Evolutionary conservation across 306 rosid species (phyloP).

Genomic region (Cucurbita pepo): DNA sequence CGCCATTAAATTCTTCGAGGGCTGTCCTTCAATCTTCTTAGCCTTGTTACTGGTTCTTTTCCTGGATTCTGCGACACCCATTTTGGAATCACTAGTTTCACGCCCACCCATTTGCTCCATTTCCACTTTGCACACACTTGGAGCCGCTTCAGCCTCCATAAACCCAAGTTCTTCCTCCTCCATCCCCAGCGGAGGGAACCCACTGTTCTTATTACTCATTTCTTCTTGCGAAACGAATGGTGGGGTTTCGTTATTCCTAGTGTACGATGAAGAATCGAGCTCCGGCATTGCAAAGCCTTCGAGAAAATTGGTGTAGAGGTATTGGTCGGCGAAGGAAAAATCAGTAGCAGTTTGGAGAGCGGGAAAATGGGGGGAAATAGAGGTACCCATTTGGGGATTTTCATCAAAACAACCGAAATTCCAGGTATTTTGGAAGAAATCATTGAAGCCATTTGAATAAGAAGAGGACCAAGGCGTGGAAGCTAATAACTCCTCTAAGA

Average conservation of each 20-base stretch:
- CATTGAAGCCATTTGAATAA: conserved; percentile 38
- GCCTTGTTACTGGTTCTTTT: neutral
- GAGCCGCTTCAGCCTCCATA: conserved; percentile 19
- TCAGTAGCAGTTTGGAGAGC: conserved; percentile 25
- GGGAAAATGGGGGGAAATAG: conserved; percentile 34
- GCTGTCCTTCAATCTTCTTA: conserved; percentile 5
- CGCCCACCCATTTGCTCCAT: conserved; percentile 21
- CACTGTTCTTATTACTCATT: neutral
- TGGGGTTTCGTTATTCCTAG: conserved; percentile 21
- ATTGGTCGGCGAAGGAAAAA: conserved; percentile 24
- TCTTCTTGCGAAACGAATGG: conserved; percentile 39
- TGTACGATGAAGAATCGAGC: conserved; percentile 32
- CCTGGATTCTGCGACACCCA: neutral
- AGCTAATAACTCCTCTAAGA: conserved; percentile 56
- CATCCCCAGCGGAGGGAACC: conserved; percentile 31
- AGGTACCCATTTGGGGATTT: conserved; percentile 26
- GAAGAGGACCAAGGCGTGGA: neutral
- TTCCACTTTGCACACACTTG: conserved; percentile 38
- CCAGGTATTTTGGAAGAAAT: conserved; percentile 50
- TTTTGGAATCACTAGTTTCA: neutral
- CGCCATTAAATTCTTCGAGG: conserved; percentile 10
- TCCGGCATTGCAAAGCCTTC: conserved; percentile 42
- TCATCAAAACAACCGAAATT: conserved; percentile 48
- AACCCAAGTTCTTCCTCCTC: conserved; percentile 55
- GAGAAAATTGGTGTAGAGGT: conserved; percentile 10